Base-by-base conservation (phyloP, 2,329 filamentous ascomycete genomes). In the Penicillium hordei region DNA sequence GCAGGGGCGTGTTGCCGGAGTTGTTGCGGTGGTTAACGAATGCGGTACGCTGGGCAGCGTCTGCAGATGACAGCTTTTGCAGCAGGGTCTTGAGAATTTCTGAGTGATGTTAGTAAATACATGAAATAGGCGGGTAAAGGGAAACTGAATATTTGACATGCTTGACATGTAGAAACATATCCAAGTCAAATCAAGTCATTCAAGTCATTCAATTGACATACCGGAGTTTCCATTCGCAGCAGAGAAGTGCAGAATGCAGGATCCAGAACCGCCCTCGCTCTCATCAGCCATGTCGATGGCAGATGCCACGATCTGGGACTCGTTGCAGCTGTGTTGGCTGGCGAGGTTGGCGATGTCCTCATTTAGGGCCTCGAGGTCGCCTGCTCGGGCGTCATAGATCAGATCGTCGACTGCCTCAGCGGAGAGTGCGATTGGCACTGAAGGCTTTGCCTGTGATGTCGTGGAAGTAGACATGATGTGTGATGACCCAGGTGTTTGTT, bases 401-500 rank as follows among this genome's bases (percentile, higher is more conserved):
- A 97, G 83, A 76, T 97, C 93, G 73, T 97, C 93, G 68, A 95
- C 88, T 74, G 92, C 86, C 52, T 96, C 93, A 72, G 89, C 87
- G 49, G 84, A 84, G 48, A 93, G 79, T 29, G 66, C 61, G 56
- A 74, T 52, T 48, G 69, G 69, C 52, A 64, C 59, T 52, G 60
- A 59, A 42, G 61, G 58, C 59, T 65, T 65, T 9, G 68, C 12
- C 13, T 52, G 52, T 60, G 60, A 27, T 33, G 61, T 60, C 10
- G 45, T 48, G 21, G 61, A 58, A 27, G 55, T 17, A 29, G 61
- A 58, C 62, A 65, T 65, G 46, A 40, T 55, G 40, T 42, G 36
- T 40, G 40, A 33, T 50, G 17, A 10, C 42, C 39, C 49, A 44
- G 7, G 5, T 25, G 31, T 43, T 34, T 55, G n/a, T 43, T 25